Percentiles rank a stretch among this genome's conserved stretches.
These are phyloP conservation scores for Chytridium lagenaria DNA, from an alignment of 371 early-diverging fungal species.

Conservation along the genomic window DNA sequence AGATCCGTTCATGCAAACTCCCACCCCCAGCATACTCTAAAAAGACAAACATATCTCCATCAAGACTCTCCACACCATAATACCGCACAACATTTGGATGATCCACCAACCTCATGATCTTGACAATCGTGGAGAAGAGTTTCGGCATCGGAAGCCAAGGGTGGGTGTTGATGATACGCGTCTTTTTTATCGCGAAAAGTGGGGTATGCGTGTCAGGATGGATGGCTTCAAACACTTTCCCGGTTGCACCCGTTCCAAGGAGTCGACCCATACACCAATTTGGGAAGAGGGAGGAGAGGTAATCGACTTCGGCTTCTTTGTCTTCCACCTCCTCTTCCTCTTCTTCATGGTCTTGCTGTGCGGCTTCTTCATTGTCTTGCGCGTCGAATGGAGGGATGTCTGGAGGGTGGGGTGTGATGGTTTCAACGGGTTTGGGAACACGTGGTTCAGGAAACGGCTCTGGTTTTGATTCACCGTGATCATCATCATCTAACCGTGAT, in stretches of 20 bases:
- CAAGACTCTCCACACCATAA: slow-evolving; percentile 24
- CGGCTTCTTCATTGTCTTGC: background rate
- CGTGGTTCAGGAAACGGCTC: too few relatives aligned
- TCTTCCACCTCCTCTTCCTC: slow-evolving; percentile 23
- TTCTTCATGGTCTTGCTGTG: background rate
- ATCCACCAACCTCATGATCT: slow-evolving; percentile 20
- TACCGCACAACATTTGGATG: slow-evolving; percentile 22
- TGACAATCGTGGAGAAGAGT: slow-evolving; percentile 29
- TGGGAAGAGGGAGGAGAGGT: slow-evolving; percentile 29
- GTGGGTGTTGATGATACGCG: slow-evolving; percentile 12
- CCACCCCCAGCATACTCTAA: slow-evolving; percentile 20
- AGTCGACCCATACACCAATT: slow-evolving; percentile 23
- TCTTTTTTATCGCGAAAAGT: slow-evolving; percentile 28
- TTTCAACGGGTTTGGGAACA: too few relatives aligned
- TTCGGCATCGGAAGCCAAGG: slow-evolving; percentile 32
- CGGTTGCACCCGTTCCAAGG: slow-evolving; percentile 24
- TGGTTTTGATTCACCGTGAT: too few relatives aligned
- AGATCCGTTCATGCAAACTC: slow-evolving; percentile 16
- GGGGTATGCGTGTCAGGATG: slow-evolving; percentile 18
- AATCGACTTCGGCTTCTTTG: slow-evolving; percentile 28
- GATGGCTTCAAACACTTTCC: slow-evolving; percentile 28
- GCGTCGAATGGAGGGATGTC: background rate
- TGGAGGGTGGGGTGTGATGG: background rate
- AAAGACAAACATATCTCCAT: slow-evolving; percentile 26
- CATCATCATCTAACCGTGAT: background rate